Percentiles rank a stretch among this genome's conserved stretches.
phyloP scores from a whole-genome alignment of 352 stramenopile genomes.

The Phytopythium ostracodes region DNA sequence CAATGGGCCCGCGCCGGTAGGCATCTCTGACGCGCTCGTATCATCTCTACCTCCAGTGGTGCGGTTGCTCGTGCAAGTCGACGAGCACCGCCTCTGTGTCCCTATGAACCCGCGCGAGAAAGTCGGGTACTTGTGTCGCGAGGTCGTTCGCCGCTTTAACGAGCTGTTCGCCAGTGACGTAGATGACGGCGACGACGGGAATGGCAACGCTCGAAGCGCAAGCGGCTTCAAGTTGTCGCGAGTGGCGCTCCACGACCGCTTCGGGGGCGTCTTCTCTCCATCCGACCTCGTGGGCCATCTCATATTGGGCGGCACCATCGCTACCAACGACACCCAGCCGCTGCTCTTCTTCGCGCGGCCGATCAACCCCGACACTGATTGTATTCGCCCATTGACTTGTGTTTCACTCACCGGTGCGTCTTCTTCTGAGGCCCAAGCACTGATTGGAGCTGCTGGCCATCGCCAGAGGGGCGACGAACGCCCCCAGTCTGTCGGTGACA shows the following conservation, averaged over 20 bases:
- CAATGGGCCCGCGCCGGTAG: background rate
- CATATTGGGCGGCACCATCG: background rate
- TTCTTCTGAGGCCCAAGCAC: background rate
- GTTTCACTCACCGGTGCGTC: background rate
- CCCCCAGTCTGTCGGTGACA: slow-evolving; percentile 5
- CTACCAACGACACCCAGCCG: background rate
- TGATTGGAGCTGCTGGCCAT: background rate
- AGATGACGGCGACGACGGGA: slow-evolving; percentile 1
- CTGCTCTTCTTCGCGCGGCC: slow-evolving; percentile 6
- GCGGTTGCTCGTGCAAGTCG: slow-evolving; percentile 50
- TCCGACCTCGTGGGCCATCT: slow-evolving; percentile 22
- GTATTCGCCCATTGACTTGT: background rate
- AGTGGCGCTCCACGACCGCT: slow-evolving; percentile 51
- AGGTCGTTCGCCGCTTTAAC: slow-evolving; percentile 61
- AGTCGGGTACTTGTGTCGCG: slow-evolving; percentile 36
- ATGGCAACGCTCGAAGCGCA: background rate
- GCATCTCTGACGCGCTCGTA: slow-evolving; percentile 12
- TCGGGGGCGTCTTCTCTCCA: slow-evolving; percentile 44
- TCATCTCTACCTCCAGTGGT: slow-evolving; percentile 33
- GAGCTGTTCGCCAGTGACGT: slow-evolving; percentile 36
- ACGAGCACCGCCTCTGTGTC: slow-evolving; percentile 45
- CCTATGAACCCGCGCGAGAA: slow-evolving; percentile 49
- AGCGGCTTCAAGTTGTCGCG: slow-evolving; percentile 14
- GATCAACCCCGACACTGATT: background rate
- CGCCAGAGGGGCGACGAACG: background rate